These are phyloP conservation scores for Pseudogymnoascus sp. DNA, from an alignment of 2,329 filamentous ascomycete genomes.

Conservation along the genomic window DNA sequence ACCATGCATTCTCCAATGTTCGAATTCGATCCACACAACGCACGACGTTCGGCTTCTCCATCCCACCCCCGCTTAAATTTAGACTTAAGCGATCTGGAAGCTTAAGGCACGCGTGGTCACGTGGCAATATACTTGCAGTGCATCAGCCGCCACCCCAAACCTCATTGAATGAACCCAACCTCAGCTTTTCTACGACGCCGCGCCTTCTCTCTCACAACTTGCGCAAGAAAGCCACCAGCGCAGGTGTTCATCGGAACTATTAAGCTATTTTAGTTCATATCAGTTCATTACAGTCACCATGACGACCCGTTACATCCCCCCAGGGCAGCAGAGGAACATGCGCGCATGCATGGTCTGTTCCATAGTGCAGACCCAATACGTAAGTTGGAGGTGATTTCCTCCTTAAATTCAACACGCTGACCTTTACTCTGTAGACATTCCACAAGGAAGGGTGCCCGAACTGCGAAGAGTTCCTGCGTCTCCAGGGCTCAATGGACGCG, in stretches of 20 bases:
- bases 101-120: slow-evolving; percentile 9
- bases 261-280: neutral
- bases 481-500: slow-evolving; percentile 67
- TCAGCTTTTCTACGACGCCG: neutral
- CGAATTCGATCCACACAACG: slow-evolving; percentile 7
- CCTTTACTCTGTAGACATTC: slow-evolving; percentile 58
- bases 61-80: slow-evolving; percentile 6
- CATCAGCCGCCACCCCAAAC: neutral
- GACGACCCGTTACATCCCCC: slow-evolving; percentile 58
- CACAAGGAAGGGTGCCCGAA: slow-evolving; percentile 84
- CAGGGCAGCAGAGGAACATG: slow-evolving; percentile 72
- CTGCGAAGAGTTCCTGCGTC: slow-evolving; percentile 86
- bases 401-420: slow-evolving; percentile 11
- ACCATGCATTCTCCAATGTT: slow-evolving; percentile 2
- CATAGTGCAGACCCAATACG: slow-evolving; percentile 74
- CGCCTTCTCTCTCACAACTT: neutral
- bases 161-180: neutral
- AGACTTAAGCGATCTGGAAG: slow-evolving; percentile 8
- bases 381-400: slow-evolving; percentile 34
- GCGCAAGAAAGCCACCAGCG: neutral
- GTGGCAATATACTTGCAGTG: neutral
- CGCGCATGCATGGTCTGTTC: slow-evolving; percentile 99
- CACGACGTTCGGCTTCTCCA: neutral
- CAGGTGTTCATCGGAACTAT: neutral
- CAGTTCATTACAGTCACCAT: slow-evolving; percentile 16